phyloP scores from a whole-genome alignment of 192 early-diverging fungal genomes.

The Entophlyctis helioformis region DNA sequence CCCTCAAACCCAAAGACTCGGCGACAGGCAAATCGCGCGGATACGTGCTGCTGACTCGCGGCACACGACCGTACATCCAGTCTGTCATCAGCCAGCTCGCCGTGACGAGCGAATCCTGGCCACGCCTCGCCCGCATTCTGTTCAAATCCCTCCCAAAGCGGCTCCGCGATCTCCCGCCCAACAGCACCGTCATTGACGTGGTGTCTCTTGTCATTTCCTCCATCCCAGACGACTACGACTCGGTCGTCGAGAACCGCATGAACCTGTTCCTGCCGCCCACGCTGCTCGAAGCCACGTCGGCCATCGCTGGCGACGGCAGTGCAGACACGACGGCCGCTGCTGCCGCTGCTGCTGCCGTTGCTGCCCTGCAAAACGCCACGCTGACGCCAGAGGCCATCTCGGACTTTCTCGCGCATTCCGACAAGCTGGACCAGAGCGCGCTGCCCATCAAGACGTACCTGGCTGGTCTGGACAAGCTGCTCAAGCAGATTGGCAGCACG shows the following conservation, averaged over 20 bases:
- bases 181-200: conserved; percentile 9
- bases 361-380: too few relatives aligned
- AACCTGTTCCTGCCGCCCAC: conserved; percentile 9
- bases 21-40: conserved; percentile 17
- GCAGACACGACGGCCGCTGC: too few relatives aligned
- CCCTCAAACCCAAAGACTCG: conserved; percentile 21
- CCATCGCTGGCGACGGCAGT: too few relatives aligned
- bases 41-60: conserved; percentile 4
- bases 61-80: not conserved
- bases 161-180: conserved; percentile 1
- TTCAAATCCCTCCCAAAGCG: conserved; percentile 9
- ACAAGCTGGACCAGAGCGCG: not conserved
- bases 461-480: conserved; percentile 10
- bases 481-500: conserved; percentile 7
- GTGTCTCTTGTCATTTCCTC: conserved; percentile 6
- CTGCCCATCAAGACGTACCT: conserved; percentile 8
- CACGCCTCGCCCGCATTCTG: conserved; percentile 4
- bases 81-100: conserved; percentile 12
- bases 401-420: too few relatives aligned
- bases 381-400: too few relatives aligned
- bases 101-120: conserved; percentile 14
- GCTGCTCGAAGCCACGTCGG: too few relatives aligned
- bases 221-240: conserved; percentile 16
- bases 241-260: conserved; percentile 18
- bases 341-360: too few relatives aligned